A percentile compares a stretch with the other conserved stretches of the same genome.
Conservation (phyloP, 2,329 filamentous ascomycete species). For the Stagonosporopsis vannaccii region DNA sequence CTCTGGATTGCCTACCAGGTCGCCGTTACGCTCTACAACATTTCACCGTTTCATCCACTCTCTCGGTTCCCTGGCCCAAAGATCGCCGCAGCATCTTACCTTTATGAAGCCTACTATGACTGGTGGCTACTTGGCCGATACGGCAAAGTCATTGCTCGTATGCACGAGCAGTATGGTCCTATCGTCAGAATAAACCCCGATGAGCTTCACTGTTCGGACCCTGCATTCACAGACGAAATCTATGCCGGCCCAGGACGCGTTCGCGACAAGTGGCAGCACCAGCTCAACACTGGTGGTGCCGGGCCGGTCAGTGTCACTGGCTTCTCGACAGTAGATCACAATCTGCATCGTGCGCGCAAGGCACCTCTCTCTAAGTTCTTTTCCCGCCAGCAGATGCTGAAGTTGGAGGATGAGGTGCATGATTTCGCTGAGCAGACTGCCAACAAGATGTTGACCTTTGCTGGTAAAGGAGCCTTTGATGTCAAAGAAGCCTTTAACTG, state of each 20-base stretch:
- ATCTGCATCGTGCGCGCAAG: constrained; percentile 43
- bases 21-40: constrained; percentile 31
- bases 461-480: constrained; percentile 32
- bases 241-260: constrained; percentile 38
- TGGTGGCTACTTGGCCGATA: constrained; percentile 41
- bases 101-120: constrained; percentile 42
- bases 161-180: constrained; percentile 45
- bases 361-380: constrained; percentile 48
- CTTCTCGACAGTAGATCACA: constrained; percentile 38
- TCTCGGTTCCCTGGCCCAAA: constrained; percentile 39
- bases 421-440: constrained; percentile 27
- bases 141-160: constrained; percentile 42
- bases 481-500: constrained; percentile 40
- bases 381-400: constrained; percentile 41
- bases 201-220: constrained; percentile 44
- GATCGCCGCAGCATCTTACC: constrained; percentile 36
- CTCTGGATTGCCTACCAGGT: constrained; percentile 31
- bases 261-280: constrained; percentile 35
- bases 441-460: constrained; percentile 29
- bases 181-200: constrained; percentile 44
- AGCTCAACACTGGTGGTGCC: constrained; percentile 34
- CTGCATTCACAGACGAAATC: constrained; percentile 43
- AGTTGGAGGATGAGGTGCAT: constrained; percentile 33
- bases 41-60: constrained; percentile 35
- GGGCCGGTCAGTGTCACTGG: constrained; percentile 37